Evolutionary conservation across 2,329 filamentous ascomycete species (phyloP).

Genomic region (Penicillium sp.): DNA sequence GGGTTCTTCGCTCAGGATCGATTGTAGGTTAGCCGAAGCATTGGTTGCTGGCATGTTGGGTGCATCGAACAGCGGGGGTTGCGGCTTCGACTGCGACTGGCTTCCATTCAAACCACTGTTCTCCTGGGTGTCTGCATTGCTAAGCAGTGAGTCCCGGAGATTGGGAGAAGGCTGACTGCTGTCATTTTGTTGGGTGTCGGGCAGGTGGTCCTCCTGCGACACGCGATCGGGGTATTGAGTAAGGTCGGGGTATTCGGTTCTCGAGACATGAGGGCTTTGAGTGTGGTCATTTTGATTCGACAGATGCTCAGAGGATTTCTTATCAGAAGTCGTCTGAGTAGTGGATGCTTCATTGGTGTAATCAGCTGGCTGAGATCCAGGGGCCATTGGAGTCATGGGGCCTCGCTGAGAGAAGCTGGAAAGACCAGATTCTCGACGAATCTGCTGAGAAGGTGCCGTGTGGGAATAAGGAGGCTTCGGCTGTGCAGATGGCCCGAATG

Average conservation of each 20-base stretch:
- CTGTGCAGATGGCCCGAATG: conserved; percentile 53
- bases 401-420: conserved; percentile 51
- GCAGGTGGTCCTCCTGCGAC: conserved; percentile 59
- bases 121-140: conserved; percentile 28
- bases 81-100: conserved; percentile 41
- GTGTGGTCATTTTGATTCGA: conserved; percentile 68
- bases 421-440: conserved; percentile 47
- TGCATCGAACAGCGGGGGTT: conserved; percentile 43
- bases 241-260: conserved; percentile 56
- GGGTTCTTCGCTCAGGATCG: conserved; percentile 35
- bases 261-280: conserved; percentile 55
- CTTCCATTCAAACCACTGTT: conserved; percentile 34
- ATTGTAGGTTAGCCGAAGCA: conserved; percentile 32
- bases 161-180: conserved; percentile 36
- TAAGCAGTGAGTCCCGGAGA: conserved; percentile 26
- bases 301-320: conserved; percentile 74
- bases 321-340: conserved; percentile 77
- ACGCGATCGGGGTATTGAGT: conserved; percentile 50
- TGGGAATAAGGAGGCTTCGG: conserved; percentile 48
- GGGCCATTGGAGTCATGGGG: conserved; percentile 59
- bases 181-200: conserved; percentile 61
- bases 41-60: conserved; percentile 28
- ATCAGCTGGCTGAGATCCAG: conserved; percentile 59
- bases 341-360: conserved; percentile 86
- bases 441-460: conserved; percentile 49